phyloP scores from a whole-genome alignment of 192 early-diverging fungal genomes.

The Mortierella claussenii region DNA sequence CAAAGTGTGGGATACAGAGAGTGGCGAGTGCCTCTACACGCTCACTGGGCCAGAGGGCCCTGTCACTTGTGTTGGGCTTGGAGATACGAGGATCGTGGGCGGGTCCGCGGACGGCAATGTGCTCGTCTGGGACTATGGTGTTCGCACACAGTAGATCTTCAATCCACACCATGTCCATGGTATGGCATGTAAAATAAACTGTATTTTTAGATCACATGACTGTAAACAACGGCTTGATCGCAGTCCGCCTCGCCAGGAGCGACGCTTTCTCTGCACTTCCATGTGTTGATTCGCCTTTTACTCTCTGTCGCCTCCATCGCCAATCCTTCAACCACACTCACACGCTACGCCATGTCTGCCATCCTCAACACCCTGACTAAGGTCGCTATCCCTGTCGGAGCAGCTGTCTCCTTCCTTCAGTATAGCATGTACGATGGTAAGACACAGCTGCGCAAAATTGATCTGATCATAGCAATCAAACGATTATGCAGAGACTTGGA shows the following conservation, averaged over 20 bases:
- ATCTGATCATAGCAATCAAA: too few relatives aligned
- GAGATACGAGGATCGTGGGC: conserved; percentile 89
- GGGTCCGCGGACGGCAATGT: conserved; percentile 85
- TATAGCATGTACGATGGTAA: conserved; percentile 95
- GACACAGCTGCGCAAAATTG: too few relatives aligned
- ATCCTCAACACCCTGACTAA: conserved; percentile 81
- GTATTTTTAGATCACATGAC: neutral
- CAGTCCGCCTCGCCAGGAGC: too few relatives aligned
- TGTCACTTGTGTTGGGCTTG: conserved; percentile 83
- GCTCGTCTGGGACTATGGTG: conserved; percentile 86
- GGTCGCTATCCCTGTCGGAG: conserved; percentile 81
- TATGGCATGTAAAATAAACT: too few relatives aligned
- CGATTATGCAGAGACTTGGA: too few relatives aligned
- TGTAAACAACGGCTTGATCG: too few relatives aligned
- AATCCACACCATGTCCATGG: too few relatives aligned
- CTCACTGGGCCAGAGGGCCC: conserved; percentile 71
- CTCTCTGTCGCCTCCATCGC: neutral
- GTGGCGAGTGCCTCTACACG: conserved; percentile 72
- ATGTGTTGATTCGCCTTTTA: too few relatives aligned
- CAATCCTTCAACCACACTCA: neutral
- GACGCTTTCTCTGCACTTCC: too few relatives aligned
- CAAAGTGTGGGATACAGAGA: conserved; percentile 83
- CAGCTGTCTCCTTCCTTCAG: conserved; percentile 75
- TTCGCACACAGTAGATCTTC: neutral
- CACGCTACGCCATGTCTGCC: conserved; percentile 55